Conservation (phyloP, 2,329 filamentous ascomycete species). For the Xylariales sp. region DNA sequence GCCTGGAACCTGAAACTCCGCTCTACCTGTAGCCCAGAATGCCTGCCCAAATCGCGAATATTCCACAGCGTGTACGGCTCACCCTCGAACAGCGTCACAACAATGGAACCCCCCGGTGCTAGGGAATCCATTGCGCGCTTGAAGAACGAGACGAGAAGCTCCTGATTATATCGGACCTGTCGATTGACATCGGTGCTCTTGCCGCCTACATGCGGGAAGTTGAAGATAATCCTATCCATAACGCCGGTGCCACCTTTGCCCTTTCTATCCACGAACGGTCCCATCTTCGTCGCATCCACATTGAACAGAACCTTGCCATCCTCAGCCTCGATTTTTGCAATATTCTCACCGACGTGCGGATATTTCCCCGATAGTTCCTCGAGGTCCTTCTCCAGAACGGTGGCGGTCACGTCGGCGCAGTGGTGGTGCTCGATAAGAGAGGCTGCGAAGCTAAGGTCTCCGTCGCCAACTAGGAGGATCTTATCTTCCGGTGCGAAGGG, state of each 20-base stretch:
- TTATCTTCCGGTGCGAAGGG: constrained; percentile 63
- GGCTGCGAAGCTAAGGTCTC: constrained; percentile 73
- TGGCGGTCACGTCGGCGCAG: constrained; percentile 64
- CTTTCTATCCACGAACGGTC: constrained; percentile 39
- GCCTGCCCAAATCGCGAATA: constrained; percentile 77
- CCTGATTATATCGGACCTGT: constrained; percentile 89
- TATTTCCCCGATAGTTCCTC: constrained; percentile 66
- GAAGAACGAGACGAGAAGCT: constrained; percentile 68
- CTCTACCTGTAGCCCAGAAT: constrained; percentile 66
- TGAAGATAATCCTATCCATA: constrained; percentile 84
- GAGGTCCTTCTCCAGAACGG: constrained; percentile 57
- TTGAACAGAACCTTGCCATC: constrained; percentile 49
- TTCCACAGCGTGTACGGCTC: constrained; percentile 97
- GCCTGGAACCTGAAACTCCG: constrained; percentile 67
- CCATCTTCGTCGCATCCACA: constrained; percentile 65
- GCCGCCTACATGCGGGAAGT: constrained; percentile 95
- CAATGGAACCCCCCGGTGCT: constrained; percentile 54
- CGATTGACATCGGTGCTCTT: constrained; percentile 89
- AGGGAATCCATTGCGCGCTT: constrained; percentile 46
- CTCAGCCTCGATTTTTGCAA: constrained; percentile 45
- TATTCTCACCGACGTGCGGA: constrained; percentile 60
- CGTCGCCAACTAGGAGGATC: constrained; percentile 75
- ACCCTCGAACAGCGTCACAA: constrained; percentile 88
- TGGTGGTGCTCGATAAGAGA: constrained; percentile 62
- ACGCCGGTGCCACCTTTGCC: constrained; percentile 24